These are phyloP conservation scores for Lachnellula subtilissima DNA, from an alignment of 2,329 filamentous ascomycete species.

Conservation along the genomic window DNA sequence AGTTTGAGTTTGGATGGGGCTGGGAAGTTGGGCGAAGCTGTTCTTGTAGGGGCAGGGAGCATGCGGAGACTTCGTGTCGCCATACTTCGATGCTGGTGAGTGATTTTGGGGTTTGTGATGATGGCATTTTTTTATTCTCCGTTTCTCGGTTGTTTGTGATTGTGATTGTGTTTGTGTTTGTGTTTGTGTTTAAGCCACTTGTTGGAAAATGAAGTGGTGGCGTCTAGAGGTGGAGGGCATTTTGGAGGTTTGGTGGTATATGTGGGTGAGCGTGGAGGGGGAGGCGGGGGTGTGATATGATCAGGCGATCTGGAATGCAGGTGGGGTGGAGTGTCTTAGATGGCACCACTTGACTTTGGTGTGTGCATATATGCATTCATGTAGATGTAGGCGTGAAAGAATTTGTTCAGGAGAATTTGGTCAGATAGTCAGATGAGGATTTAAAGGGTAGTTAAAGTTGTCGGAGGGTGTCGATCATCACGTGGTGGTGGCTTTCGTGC, in stretches of 20 bases:
- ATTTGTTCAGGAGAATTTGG: too few relatives aligned
- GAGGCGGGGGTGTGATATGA: not conserved
- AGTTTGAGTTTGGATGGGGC: too few relatives aligned
- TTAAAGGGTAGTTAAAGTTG: not conserved
- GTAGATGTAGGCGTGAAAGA: too few relatives aligned
- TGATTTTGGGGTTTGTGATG: constrained; percentile 29
- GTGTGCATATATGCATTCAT: not conserved
- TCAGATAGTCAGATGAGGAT: not conserved
- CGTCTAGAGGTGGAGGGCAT: too few relatives aligned
- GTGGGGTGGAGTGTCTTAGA: not conserved
- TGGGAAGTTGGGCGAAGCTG: not conserved
- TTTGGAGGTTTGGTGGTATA: not conserved
- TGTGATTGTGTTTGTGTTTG: constrained; percentile 5
- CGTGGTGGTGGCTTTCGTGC: not conserved
- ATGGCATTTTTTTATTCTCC: not conserved
- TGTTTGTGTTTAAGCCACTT: constrained; percentile 2
- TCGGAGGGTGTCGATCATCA: not conserved
- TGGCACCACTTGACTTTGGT: not conserved
- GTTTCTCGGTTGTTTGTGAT: not conserved
- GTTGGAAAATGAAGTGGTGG: too few relatives aligned
- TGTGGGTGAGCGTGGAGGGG: not conserved
- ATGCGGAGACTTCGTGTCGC: constrained; percentile 44
- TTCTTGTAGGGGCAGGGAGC: constrained; percentile 12
- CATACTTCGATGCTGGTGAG: constrained; percentile 43
- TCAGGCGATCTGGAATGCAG: not conserved